phyloP scores from a whole-genome alignment of 352 stramenopile genomes.

The Phytophthora pinifolia region DNA sequence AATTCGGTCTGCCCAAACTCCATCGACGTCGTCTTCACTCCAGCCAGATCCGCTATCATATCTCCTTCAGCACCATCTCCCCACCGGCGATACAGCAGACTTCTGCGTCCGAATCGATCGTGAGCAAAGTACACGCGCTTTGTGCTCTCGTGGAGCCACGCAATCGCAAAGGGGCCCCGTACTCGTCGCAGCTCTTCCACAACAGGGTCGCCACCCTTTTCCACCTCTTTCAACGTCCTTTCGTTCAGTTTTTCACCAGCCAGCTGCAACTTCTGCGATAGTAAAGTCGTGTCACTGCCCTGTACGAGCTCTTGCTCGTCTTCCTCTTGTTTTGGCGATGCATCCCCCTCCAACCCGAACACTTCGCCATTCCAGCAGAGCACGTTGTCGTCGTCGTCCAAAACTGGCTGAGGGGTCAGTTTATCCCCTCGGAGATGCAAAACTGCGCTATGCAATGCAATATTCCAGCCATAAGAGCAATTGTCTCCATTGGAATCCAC shows the following conservation, averaged over 20 bases:
- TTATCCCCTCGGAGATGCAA: slow-evolving; percentile 87
- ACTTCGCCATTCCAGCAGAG: slow-evolving; percentile 95
- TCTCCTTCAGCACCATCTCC: slow-evolving; percentile 9
- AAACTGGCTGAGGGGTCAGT: slow-evolving; percentile 81
- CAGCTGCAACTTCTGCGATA: slow-evolving; percentile 44
- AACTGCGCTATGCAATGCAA: slow-evolving; percentile 83
- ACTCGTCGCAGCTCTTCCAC: slow-evolving; percentile 47
- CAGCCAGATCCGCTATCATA: slow-evolving; percentile 27
- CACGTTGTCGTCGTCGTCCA: slow-evolving; percentile 60
- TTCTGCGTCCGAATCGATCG: slow-evolving; percentile 90
- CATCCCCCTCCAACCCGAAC: slow-evolving; percentile 44
- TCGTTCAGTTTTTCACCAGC: slow-evolving; percentile 19
- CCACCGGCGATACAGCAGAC: slow-evolving; percentile 71
- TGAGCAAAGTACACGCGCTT: slow-evolving; percentile 89
- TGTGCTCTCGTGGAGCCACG: slow-evolving; percentile 58
- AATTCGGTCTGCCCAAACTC: slow-evolving; percentile 21
- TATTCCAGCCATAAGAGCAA: slow-evolving; percentile 6
- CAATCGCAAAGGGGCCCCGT: slow-evolving; percentile 85
- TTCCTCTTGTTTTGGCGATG: slow-evolving; percentile 11
- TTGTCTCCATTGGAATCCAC: slow-evolving; percentile 1
- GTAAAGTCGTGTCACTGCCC: slow-evolving; percentile 46
- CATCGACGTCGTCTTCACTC: slow-evolving; percentile 7
- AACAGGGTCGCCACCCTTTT: slow-evolving; percentile 19
- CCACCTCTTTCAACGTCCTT: slow-evolving; percentile 1
- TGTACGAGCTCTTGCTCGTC: slow-evolving; percentile 15